Evolutionary conservation across 1,284 basidiomycete species (phyloP).

Genomic region (Rhizoctonia solani): DNA sequence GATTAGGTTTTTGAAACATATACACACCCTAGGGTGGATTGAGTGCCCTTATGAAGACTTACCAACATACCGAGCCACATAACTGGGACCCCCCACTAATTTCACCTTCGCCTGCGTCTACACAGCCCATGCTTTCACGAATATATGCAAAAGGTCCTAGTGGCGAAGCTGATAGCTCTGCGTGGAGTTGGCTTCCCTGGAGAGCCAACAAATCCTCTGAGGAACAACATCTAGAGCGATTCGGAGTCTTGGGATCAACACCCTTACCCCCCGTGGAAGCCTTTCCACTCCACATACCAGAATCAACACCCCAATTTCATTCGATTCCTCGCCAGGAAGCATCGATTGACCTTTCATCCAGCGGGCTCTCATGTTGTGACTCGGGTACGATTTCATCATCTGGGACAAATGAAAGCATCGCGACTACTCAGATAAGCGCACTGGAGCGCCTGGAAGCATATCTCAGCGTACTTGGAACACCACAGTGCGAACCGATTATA

Average conservation of each 20-base stretch:
- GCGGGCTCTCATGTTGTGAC: not conserved
- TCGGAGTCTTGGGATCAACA: not conserved
- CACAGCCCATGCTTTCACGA: too few relatives aligned
- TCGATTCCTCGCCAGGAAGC: not conserved
- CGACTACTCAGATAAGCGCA: not conserved
- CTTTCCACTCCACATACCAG: not conserved
- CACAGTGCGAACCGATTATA: not conserved
- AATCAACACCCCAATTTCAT: not conserved
- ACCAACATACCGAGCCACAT: too few relatives aligned
- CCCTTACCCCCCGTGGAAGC: not conserved
- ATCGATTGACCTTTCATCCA: too few relatives aligned
- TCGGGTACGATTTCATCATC: not conserved
- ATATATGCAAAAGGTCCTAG: too few relatives aligned
- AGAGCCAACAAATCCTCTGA: too few relatives aligned
- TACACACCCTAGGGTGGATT: too few relatives aligned
- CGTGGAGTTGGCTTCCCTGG: too few relatives aligned
- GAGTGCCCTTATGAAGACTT: too few relatives aligned
- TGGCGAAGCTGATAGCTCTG: too few relatives aligned
- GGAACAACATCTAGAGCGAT: too few relatives aligned
- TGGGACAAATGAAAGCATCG: not conserved
- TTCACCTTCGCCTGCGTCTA: too few relatives aligned
- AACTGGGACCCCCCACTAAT: too few relatives aligned
- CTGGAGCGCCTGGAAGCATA: slow-evolving; percentile 19
- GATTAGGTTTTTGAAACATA: not conserved
- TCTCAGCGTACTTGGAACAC: slow-evolving; percentile 21